Evolutionary conservation across 2,329 filamentous ascomycete genomes (phyloP).

Genomic region (Neurospora sp.): DNA sequence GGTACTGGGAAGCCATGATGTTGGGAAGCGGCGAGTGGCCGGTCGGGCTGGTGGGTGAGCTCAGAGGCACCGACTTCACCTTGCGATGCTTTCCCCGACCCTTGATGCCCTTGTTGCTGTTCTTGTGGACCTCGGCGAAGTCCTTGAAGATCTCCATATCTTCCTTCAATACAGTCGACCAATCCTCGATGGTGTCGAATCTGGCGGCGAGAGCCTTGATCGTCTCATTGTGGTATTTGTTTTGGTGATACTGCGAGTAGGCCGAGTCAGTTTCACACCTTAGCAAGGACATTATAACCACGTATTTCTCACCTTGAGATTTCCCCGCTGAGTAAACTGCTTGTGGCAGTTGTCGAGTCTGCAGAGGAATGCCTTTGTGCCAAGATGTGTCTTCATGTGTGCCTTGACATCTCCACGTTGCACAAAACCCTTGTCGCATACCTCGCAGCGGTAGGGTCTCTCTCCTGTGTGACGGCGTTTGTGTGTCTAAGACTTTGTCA

Average conservation of each 20-base stretch:
- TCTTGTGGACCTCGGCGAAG: conserved; percentile 84
- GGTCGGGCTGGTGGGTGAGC: conserved; percentile 4
- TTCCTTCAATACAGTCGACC: conserved; percentile 50
- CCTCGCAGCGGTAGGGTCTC: conserved; percentile 69
- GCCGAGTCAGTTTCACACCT: conserved; percentile 2
- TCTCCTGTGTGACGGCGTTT: conserved; percentile 81
- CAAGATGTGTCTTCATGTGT: conserved; percentile 71
- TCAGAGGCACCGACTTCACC: conserved; percentile 31
- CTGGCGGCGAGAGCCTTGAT: conserved; percentile 59
- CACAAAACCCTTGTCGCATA: conserved; percentile 73
- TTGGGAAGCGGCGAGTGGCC: not conserved
- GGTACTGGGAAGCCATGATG: conserved; percentile 4
- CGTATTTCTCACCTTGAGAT: conserved; percentile 60
- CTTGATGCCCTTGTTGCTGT: conserved; percentile 97
- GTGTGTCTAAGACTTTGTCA: conserved; percentile 52
- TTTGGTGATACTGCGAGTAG: conserved; percentile 65
- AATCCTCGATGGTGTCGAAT: conserved; percentile 54
- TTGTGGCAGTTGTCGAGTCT: conserved; percentile 76
- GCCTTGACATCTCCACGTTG: conserved; percentile 78
- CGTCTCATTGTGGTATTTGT: conserved; percentile 78
- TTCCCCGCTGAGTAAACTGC: conserved; percentile 80
- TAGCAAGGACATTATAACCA: not conserved
- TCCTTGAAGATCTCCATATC: conserved; percentile 77
- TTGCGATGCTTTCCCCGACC: conserved; percentile 79
- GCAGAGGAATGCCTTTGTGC: conserved; percentile 71